Evolutionary conservation across 2,329 filamentous ascomycete genomes (phyloP), one percentile per base, ranked within the genome.

Genomic region (Pyrenochaeta sp.): DNA sequence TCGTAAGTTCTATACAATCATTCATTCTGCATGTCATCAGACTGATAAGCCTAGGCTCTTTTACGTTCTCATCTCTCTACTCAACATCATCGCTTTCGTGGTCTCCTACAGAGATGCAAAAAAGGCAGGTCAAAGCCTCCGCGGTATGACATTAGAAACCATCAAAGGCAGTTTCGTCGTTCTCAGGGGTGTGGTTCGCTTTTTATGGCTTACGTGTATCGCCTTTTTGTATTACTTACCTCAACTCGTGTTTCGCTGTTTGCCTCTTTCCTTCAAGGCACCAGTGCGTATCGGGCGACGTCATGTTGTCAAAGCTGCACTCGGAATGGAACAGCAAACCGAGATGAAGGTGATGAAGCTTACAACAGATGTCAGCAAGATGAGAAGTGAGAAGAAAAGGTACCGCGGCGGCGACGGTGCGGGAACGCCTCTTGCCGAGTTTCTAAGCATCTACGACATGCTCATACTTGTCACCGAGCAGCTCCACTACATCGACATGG

Each of bases 381-480:
- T 41, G 20, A 52, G 21, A 23, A 29, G 50, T 27, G 4, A 21
- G 27, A 50, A 9, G 2, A 20, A n/a, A 37, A 21, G 37, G 15
- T 58, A 56, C 7, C 27, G 53, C 36, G 41, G 50, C 20, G 30
- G 30, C 4, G 20, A 10, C 0, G 60, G 58, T 3, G 40, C 45
- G 18, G 37, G 55, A 12, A 56, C 46, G 3, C 42, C 41, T n/a
- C 51, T 73, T 4, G 49, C 69, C 10, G 54, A 64, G 2, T 71
- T 73, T 32, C 46, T 73, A n/a, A 40, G 52, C n/a, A 57, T 64
- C 17, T 73, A 72, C 47, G 70, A 73, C 40, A 65, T 73, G 35
- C 51, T 73, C 3, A 62, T 73, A 14, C 45, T 63, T 3, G 58
- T 72, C 29, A 45, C 54, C 2, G 33, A 60, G 32, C n/a, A 71